Conservation (phyloP, 2,329 filamentous ascomycete genomes). For the Colletotrichum gloeosporioides region DNA sequence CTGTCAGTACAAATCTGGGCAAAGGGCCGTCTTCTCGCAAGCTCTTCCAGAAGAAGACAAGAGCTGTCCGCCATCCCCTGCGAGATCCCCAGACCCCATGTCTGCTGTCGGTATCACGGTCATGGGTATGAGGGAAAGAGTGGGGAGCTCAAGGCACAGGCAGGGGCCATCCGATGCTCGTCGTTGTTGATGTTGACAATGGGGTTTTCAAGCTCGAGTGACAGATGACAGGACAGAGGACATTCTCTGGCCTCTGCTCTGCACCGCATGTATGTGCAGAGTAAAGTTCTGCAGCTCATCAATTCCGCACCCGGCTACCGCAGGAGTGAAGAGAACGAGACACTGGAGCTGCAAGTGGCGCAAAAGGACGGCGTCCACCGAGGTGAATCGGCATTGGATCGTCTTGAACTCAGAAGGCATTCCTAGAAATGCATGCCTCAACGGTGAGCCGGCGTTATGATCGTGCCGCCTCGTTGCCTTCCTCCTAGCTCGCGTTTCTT, state of each 20-base stretch:
- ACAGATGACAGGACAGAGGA: background rate
- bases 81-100: conserved; percentile 9
- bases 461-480: background rate
- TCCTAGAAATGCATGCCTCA: background rate
- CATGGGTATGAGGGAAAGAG: background rate
- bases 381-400: background rate
- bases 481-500: background rate
- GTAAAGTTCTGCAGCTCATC: background rate
- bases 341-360: background rate
- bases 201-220: background rate
- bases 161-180: background rate
- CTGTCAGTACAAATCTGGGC: conserved; percentile 3
- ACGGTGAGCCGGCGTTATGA: background rate
- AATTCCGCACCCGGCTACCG: background rate
- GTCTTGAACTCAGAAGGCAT: background rate
- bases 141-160: background rate
- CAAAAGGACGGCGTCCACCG: background rate
- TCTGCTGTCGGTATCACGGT: conserved; percentile 6
- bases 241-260: background rate
- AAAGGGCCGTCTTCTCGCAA: conserved; percentile 24
- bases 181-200: background rate
- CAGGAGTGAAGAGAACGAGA: background rate
- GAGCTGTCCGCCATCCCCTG: conserved; percentile 12
- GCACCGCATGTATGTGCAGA: background rate
- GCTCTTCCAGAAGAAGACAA: conserved; percentile 19